Conservation (phyloP, 441 rosid genomes). For the Populus hybrid region DNA sequence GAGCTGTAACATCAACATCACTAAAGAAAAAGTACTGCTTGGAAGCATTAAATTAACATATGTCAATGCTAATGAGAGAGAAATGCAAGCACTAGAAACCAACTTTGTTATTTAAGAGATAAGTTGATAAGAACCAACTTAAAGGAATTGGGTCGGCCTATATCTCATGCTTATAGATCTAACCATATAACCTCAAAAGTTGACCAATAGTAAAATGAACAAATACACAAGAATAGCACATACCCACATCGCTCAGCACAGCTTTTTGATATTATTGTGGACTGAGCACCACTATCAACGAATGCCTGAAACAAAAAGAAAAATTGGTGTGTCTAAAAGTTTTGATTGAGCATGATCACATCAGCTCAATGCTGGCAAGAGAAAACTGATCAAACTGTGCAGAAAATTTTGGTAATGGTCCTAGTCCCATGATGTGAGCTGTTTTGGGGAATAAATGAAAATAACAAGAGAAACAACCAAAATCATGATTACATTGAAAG, state of each 20-base stretch:
- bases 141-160: background rate
- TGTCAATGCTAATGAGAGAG: background rate
- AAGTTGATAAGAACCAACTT: background rate
- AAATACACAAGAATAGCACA: slow-evolving; percentile 18
- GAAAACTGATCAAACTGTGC: background rate
- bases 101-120: background rate
- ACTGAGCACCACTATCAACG: slow-evolving; percentile 98
- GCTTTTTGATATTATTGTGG: slow-evolving; percentile 93
- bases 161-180: background rate
- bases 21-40: background rate
- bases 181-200: background rate
- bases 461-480: background rate
- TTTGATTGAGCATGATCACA: background rate
- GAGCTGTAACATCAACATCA: background rate
- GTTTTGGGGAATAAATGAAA: background rate
- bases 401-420: background rate
- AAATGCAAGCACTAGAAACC: background rate
- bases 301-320: slow-evolving; percentile 62
- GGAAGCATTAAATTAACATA: background rate
- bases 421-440: background rate
- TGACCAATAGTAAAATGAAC: background rate
- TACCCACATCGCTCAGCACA: slow-evolving; percentile 98
- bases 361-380: background rate
- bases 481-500: background rate
- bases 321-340: background rate